A percentile compares a stretch with the other conserved stretches of the same genome.
Conservation (phyloP, 139 green algal genomes). For the Chlamydomonas sp. region DNA sequence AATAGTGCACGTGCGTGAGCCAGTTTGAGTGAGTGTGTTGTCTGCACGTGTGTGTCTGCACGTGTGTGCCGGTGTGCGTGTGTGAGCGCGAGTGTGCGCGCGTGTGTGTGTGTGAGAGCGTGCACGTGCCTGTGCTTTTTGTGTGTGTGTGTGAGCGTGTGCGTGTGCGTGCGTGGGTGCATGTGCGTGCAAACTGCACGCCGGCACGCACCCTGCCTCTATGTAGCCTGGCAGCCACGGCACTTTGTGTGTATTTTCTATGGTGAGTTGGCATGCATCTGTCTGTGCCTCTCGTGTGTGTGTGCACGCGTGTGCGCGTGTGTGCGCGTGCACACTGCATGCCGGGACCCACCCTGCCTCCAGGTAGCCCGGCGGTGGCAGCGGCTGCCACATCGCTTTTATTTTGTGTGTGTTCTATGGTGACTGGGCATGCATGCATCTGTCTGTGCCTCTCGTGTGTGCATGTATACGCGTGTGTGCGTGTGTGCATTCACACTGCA, state of each 20-base stretch:
- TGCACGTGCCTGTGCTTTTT: neutral
- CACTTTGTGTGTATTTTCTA: conserved; percentile 5
- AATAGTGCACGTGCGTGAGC: neutral
- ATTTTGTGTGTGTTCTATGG: conserved; percentile 5
- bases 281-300: neutral
- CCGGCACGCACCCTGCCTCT: neutral
- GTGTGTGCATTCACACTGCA: neutral
- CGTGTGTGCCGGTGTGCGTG: neutral
- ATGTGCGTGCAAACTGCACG: neutral
- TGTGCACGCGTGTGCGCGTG: neutral
- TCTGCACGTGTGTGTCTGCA: neutral
- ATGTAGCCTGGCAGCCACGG: neutral
- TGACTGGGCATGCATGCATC: neutral
- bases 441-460: neutral
- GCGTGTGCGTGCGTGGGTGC: neutral
- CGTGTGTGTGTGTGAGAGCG: neutral
- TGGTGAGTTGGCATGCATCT: neutral
- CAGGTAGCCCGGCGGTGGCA: conserved; percentile 9
- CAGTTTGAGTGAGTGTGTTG: neutral
- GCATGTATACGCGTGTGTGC: neutral
- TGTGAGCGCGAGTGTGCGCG: too few relatives aligned
- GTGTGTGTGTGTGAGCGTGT: neutral
- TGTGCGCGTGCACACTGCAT: neutral
- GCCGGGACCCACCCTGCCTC: neutral
- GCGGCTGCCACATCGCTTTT: too few relatives aligned